Percentiles rank a stretch among this genome's conserved stretches.
Evolutionary conservation across 768 basidiomycete species (phyloP).

Genomic region (Pulveroboletus ravenelii): DNA sequence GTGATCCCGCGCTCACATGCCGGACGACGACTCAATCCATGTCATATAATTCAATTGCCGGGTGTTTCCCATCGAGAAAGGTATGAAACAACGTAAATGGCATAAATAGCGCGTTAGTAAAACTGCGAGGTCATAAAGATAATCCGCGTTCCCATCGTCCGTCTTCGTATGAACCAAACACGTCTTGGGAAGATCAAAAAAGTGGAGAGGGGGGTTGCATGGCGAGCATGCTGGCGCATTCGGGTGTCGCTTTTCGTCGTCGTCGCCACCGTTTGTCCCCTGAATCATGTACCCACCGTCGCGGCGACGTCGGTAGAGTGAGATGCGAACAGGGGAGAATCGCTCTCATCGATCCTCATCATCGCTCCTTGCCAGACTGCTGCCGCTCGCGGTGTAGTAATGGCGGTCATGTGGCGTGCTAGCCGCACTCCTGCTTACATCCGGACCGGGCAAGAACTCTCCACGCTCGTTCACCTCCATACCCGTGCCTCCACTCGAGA

Average conservation of each 20-base stretch:
- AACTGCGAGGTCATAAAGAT: constrained; percentile 22
- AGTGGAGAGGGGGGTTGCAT: background rate
- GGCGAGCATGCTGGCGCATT: too few species aligned
- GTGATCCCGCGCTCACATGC: too few species aligned
- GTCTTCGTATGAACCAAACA: background rate
- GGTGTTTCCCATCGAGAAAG: background rate
- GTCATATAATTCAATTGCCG: too few species aligned
- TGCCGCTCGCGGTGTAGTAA: constrained; percentile 15
- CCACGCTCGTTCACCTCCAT: constrained; percentile 27
- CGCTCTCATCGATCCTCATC: constrained; percentile 6
- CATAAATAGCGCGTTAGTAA: constrained; percentile 22
- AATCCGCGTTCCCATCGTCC: constrained; percentile 13
- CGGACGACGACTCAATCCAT: too few species aligned
- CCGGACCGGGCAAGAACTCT: constrained; percentile 14
- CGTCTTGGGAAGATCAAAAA: background rate
- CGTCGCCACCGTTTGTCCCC: background rate
- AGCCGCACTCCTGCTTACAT: constrained; percentile 1
- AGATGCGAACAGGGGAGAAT: background rate
- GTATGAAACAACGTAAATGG: constrained; percentile 10
- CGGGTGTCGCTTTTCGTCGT: background rate
- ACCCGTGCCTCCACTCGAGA: constrained; percentile 19
- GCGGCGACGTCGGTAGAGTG: background rate
- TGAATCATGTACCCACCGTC: background rate
- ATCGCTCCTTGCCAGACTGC: constrained; percentile 7
- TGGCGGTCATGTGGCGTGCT: constrained; percentile 10